Percentiles rank a stretch among this genome's conserved stretches.
These are phyloP conservation scores for Geranium rotundifolium DNA, from an alignment of 345 rosid genomes.

Conservation along the genomic window DNA sequence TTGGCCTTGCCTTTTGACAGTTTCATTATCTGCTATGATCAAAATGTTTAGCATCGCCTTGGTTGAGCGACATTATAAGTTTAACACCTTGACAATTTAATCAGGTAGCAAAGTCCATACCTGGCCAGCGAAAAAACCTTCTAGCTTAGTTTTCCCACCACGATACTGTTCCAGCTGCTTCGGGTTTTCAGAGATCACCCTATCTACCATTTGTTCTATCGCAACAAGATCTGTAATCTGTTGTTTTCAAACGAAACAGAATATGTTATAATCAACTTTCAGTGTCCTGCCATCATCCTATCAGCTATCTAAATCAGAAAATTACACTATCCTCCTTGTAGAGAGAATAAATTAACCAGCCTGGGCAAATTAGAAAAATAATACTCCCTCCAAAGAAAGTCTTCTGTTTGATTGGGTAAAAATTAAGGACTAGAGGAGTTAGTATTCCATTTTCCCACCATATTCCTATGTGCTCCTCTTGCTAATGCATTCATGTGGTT, in stretches of 20 bases:
- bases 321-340: too few species aligned
- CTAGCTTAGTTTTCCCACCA: constrained; percentile 74
- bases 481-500: too few species aligned
- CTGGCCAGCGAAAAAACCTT: constrained; percentile 92
- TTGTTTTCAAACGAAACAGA: constrained; percentile 6
- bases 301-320: too few species aligned
- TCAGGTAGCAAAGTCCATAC: constrained; percentile 14
- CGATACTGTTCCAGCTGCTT: constrained; percentile 85
- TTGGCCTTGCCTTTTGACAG: constrained; percentile 82
- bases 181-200: constrained; percentile 60
- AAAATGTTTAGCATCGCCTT: constrained; percentile 1
- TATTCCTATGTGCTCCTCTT: too few species aligned
- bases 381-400: too few species aligned
- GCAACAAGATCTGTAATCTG: constrained; percentile 73
- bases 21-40: constrained; percentile 68
- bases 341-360: too few species aligned
- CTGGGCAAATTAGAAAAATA: too few species aligned
- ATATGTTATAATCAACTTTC: background rate
- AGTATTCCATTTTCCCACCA: too few species aligned
- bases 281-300: background rate
- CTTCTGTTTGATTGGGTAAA: too few species aligned
- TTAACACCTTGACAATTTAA: background rate
- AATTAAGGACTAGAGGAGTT: too few species aligned
- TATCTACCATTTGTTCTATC: constrained; percentile 70
- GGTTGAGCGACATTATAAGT: background rate